Evolutionary conservation across 2,329 filamentous ascomycete genomes (phyloP).

Genomic region (Ophiosphaerella narmari): DNA sequence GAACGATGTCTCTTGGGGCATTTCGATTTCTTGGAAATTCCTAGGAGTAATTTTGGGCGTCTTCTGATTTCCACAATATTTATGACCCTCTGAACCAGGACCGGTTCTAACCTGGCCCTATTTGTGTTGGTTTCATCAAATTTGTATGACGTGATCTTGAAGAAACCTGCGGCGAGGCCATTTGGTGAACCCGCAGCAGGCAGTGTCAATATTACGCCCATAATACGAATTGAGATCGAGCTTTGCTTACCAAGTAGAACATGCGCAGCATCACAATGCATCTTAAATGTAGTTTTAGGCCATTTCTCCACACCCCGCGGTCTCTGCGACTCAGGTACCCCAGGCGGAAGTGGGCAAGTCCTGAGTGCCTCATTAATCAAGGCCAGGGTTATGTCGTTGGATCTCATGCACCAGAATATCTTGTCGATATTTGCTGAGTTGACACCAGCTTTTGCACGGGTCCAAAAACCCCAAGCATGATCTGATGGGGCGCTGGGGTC

Average conservation of each 20-base stretch:
- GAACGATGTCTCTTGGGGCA: no score
- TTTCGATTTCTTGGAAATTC: no score
- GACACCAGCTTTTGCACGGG: neutral
- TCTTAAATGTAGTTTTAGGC: conserved; percentile 6
- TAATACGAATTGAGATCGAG: neutral
- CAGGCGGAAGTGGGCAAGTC: conserved; percentile 6
- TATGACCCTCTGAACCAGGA: no score
- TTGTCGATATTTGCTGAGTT: neutral
- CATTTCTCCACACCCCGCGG: conserved; percentile 8
- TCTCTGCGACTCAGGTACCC: neutral
- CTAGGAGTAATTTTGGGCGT: no score
- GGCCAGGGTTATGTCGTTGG: neutral
- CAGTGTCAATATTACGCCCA: no score
- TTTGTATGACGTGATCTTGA: no score
- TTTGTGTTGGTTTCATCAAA: no score
- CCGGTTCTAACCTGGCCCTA: no score
- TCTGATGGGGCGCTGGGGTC: neutral
- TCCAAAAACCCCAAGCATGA: conserved; percentile 2
- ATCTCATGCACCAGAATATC: conserved; percentile 1
- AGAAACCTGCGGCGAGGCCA: neutral
- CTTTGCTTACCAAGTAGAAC: conserved; percentile 8
- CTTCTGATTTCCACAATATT: no score
- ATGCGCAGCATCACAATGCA: conserved; percentile 8
- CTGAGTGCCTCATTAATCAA: neutral
- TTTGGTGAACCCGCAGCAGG: neutral